Evolutionary conservation across 2,329 filamentous ascomycete species (phyloP), one percentile per base, ranked within the genome.

Genomic region (Fusarium sp.): DNA sequence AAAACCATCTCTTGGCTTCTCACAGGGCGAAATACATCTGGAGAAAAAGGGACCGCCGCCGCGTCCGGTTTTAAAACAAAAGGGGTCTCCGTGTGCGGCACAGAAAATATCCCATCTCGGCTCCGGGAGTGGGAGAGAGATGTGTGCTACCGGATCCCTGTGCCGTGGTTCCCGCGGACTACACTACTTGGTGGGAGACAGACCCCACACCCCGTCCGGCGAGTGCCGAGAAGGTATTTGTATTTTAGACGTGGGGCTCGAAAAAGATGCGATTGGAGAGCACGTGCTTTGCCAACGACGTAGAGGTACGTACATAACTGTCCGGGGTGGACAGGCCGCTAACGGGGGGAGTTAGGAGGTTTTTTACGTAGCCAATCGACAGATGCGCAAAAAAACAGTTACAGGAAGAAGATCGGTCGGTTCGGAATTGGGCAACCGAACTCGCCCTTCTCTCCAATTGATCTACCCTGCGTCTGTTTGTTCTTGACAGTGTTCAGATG

Each of bases 401-500:
- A 22, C 40, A 47, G 43, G 22, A 47, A 50, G 22, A 30, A 50
- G 45, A 50, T 47, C 43, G 45, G 25, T 50, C 45, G 45, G 45
- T 50, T 50, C 45, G 45, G 45, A 50, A 50, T 50, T 27, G 45
- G 45, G 45, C 25, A 50, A 32, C 17, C 47, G 22, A 17, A 52
- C 4, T 20, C 10, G 10, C 47, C 27, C 47, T 27, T 30, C 25
- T 17, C 45, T n/a, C 45, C 45, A 32, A 52, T 52, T 52, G 45
- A 30, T 45, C 40, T 14, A 3, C 9, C n/a, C 9, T 27, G n/a
- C 4, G 10, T 43, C 2, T 20, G 12, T 45, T 47, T 50, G 15
- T 52, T 52, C 17, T 27, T 12, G 22, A 50, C 25, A 17, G 45
- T 4, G 32, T 45, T 57, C 65, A 63, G 58, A 74, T 74, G 72